Conservation (phyloP, 768 basidiomycete species). For the Mycena pura region DNA sequence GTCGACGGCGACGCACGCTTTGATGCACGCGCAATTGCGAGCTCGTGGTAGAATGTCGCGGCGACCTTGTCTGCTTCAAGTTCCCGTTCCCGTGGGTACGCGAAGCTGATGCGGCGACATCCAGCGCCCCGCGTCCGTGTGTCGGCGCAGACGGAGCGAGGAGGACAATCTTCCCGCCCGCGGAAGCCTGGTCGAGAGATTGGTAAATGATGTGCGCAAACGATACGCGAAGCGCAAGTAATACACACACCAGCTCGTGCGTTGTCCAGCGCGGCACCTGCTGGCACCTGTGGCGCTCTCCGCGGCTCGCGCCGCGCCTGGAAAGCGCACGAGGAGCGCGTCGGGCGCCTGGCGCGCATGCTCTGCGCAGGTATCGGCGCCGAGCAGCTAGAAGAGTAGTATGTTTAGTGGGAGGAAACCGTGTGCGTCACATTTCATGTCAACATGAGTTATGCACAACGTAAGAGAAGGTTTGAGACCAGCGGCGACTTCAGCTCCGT, state of each 20-base stretch:
- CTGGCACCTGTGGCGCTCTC: slow-evolving; percentile 17
- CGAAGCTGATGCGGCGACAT: slow-evolving; percentile 29
- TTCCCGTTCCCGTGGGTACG: slow-evolving; percentile 66
- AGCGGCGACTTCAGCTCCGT: too few relatives aligned
- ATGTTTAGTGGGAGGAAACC: too few relatives aligned
- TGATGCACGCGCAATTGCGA: slow-evolving; percentile 72
- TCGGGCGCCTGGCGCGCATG: slow-evolving; percentile 59
- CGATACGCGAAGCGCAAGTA: neutral
- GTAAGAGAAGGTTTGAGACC: too few relatives aligned
- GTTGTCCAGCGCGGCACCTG: slow-evolving; percentile 4
- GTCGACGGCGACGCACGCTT: slow-evolving; percentile 70
- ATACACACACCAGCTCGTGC: slow-evolving; percentile 3
- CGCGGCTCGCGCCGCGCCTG: slow-evolving; percentile 32
- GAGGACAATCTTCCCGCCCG: slow-evolving; percentile 69
- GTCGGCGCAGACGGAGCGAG: slow-evolving; percentile 62
- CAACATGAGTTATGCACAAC: too few relatives aligned
- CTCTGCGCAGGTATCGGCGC: too few relatives aligned
- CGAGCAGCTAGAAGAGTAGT: too few relatives aligned
- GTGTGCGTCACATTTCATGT: too few relatives aligned
- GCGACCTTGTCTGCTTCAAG: slow-evolving; percentile 65
- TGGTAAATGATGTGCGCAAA: slow-evolving; percentile 42
- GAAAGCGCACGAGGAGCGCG: slow-evolving; percentile 56
- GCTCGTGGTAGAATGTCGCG: slow-evolving; percentile 73
- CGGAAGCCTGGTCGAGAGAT: slow-evolving; percentile 49
- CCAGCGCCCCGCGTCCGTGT: slow-evolving; percentile 65